Evolutionary conservation across 257 asterid species (phyloP).

Genomic region (Gynochthodes officinalis): DNA sequence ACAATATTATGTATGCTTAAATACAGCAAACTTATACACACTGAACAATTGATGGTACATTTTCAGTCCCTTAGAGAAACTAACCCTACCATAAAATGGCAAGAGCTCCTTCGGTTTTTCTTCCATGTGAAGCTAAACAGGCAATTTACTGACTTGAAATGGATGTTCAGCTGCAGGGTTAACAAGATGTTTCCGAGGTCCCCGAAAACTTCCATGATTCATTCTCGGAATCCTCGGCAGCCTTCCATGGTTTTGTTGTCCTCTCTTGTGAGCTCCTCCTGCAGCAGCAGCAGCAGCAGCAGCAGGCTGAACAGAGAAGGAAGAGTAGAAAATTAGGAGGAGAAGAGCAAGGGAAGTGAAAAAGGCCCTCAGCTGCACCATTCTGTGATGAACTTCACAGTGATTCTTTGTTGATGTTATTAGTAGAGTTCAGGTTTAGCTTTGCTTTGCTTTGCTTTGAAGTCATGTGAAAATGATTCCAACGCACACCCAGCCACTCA

Average conservation of each 20-base stretch:
- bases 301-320: slow-evolving; percentile 18
- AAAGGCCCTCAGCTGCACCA: slow-evolving; percentile 31
- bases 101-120: not conserved
- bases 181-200: slow-evolving; percentile 41
- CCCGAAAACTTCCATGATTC: slow-evolving; percentile 66
- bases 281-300: slow-evolving; percentile 12
- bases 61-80: not conserved
- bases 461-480: slow-evolving; percentile 36
- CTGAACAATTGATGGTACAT: not conserved
- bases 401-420: slow-evolving; percentile 11
- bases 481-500: slow-evolving; percentile 12
- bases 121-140: slow-evolving; percentile 26
- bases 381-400: slow-evolving; percentile 12
- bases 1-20: not conserved
- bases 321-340: slow-evolving; percentile 27
- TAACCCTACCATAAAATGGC: not conserved
- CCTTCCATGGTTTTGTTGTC: slow-evolving; percentile 20
- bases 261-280: slow-evolving; percentile 15
- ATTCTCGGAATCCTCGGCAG: slow-evolving; percentile 44
- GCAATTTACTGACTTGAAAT: slow-evolving; percentile 30
- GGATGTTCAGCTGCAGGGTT: slow-evolving; percentile 37
- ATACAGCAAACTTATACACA: not conserved
- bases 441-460: slow-evolving; percentile 44
- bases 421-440: slow-evolving; percentile 32
- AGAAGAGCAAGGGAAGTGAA: slow-evolving; percentile 35